Base-by-base conservation (phyloP, 257 asterid genomes). In the Mitragyna speciosa region DNA sequence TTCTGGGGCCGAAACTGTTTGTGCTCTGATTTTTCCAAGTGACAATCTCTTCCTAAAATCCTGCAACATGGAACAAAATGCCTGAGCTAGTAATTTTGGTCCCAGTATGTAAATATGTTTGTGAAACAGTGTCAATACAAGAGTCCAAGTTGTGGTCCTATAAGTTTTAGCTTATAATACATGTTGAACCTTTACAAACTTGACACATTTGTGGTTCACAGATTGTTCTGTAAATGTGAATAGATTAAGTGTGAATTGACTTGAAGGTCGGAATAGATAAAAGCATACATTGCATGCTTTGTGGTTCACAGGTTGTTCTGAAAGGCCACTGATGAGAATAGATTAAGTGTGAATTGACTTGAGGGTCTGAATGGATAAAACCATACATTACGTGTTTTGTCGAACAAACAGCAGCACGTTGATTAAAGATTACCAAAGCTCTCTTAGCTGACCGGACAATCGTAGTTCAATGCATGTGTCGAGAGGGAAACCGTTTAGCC, bases 1-100 rank as follows among this genome's bases (percentile, higher is more conserved):
- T 11, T 91, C 75, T 11, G 97, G 97, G 72, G 93, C 71, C 58
- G 94, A 83, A 6, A 87, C 91, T 61, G 89, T 87, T 74, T 91
- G 92, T 11, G 94, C 98, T 83, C 84, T 85, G 36, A 93, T 83
- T 36, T 85, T 82, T 76, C 85, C 85, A 1, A 75, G 68, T 73
- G 86, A 65, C 11, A 71, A 73, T 67, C 86, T 87, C 75, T 83
- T 59, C 78, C 49, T 70, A 2, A 71, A 49, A 49, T 81, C 74
- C 84, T 81, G 72, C n/a, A 65, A 73, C 41, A 56, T 33, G 39
- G 39, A 61, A 76, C 31, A 17, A 73, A 67, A 52, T 14, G 19
- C 6, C 20, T 68, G 33, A 36, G 22, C 52, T 51, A 52, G 33
- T n/a, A n/a, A 1, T 33, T 14, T 12, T 52, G 58, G 26, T 45